Base-by-base conservation (phyloP, 192 early-diverging fungal species). In the Coemansia sp. region DNA sequence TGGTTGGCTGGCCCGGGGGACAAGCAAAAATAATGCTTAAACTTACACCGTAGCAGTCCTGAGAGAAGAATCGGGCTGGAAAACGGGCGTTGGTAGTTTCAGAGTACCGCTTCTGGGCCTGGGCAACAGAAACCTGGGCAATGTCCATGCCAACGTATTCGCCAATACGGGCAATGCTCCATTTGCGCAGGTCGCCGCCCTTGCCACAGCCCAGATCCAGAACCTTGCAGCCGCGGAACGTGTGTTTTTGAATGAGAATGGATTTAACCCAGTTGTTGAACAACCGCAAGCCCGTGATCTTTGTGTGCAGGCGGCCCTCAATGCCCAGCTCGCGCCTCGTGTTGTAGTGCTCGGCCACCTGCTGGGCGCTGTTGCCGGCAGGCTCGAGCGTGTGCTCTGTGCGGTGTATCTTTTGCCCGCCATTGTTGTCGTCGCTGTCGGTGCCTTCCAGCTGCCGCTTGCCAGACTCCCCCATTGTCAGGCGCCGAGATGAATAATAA, bases 191-290 rank as follows among this genome's bases (percentile, higher is more conserved):
- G 76, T 94, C 90, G n/a, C 92, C 92, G 17, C 92, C 92, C 68
- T 95, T 95, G 14, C 97, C 97, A 69, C 93, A 95, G 8, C 92
- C 91, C 41, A 96, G 78, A 63, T 97, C 97, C 35, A 99, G 81
- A 7, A 91, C 94, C 6, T 37, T 51, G 63, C 80, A 66, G 0
- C 78, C 79, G 0, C 71, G 58, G 8, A 60, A 53, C n/a, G 82
- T 80, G 66, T 88, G 85, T 22, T 80, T 58, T 10, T 77, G 61
- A 51, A 99, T 94, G 25, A 99, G 70, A 3, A 93, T 74, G 10
- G 90, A 85, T 54, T 99, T 99, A 43, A 94, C 65, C 94, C 94
- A 99, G 79, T 99, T 99, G 81, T 99, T 97, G 69, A 93, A 94
- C 51, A 82, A 85, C 36, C 91, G 89, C 42, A 99, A 63, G 3